These are phyloP conservation scores for Chondrus crispus DNA, from an alignment of 23 red algal species.

Conservation along the genomic window DNA sequence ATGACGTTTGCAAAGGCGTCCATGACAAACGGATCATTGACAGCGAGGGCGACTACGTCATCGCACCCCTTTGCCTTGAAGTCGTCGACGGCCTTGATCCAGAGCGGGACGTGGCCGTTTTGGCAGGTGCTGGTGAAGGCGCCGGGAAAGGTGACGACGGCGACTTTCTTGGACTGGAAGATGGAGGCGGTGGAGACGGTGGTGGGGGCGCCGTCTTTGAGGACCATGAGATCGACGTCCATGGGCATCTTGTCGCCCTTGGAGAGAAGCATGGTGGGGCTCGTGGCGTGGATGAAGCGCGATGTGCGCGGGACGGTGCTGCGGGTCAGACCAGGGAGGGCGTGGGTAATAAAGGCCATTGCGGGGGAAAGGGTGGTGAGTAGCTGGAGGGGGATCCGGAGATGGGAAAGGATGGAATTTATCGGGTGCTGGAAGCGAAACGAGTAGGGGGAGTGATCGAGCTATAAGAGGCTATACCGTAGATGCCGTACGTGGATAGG, in stretches of 20 bases:
- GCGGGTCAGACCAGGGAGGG: not conserved
- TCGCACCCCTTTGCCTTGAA: conserved; percentile 70
- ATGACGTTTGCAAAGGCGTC: conserved; percentile 74
- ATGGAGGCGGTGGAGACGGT: conserved; percentile 28
- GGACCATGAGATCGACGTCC: conserved; percentile 52
- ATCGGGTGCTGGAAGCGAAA: no score
- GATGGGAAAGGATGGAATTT: no score
- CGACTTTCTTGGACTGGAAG: conserved; percentile 84
- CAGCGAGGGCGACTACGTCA: conserved; percentile 72
- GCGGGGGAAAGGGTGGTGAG: not conserved
- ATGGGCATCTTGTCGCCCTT: conserved; percentile 49
- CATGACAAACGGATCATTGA: conserved; percentile 97
- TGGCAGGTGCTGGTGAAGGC: conserved; percentile 89
- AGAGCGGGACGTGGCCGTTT: conserved; percentile 74
- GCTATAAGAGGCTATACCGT: no score
- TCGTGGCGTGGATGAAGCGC: not conserved
- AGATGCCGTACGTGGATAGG: no score
- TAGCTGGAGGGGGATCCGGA: no score
- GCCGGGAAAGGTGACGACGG: conserved; percentile 81
- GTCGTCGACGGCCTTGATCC: conserved; percentile 46
- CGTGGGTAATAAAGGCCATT: not conserved
- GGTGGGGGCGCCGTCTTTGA: conserved; percentile 36
- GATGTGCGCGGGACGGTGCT: not conserved
- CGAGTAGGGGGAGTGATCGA: no score
- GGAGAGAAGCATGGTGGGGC: conserved; percentile 22